These are phyloP conservation scores for Gnetum montanum DNA, from an alignment of 75 land plant species.

Conservation along the genomic window DNA sequence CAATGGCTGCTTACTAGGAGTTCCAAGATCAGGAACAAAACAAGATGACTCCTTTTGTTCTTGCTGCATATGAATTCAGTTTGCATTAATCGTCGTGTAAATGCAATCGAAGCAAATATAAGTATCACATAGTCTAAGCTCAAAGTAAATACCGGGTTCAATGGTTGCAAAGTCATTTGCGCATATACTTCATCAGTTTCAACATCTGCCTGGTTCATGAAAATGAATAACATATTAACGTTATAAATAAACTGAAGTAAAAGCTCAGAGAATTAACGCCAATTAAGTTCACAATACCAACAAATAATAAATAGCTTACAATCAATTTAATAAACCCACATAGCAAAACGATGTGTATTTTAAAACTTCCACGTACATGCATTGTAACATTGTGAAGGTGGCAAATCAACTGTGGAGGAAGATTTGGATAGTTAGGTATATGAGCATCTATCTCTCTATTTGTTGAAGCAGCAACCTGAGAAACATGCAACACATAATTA, in stretches of 20 bases:
- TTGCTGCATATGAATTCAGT: constrained; percentile 31
- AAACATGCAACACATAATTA: not conserved
- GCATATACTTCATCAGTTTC: constrained; percentile 72
- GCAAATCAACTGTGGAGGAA: constrained; percentile 50
- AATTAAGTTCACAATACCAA: too few species aligned
- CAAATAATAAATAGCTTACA: too few species aligned
- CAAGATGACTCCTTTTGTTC: constrained; percentile 57
- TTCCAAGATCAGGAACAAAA: constrained; percentile 37
- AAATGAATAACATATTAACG: not conserved
- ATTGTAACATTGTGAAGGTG: constrained; percentile 50
- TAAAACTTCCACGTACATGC: too few species aligned
- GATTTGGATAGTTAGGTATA: constrained; percentile 53
- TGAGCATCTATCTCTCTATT: constrained; percentile 59
- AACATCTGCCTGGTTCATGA: constrained; percentile 27
- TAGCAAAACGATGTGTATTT: too few species aligned
- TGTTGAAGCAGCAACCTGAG: constrained; percentile 54
- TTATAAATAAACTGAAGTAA: too few species aligned
- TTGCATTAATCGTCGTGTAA: too few species aligned
- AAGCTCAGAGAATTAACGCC: too few species aligned
- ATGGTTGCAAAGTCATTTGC: constrained; percentile 58
- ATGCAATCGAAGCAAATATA: not conserved
- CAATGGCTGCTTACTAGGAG: constrained; percentile 47
- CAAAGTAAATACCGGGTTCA: constrained; percentile 12
- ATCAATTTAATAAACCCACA: too few species aligned
- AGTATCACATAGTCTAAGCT: constrained; percentile 1